Percentiles rank a stretch among this genome's conserved stretches.
These are phyloP conservation scores for Neostapfia colusana DNA, from an alignment of 176 grass and related monocot species.

Conservation along the genomic window DNA sequence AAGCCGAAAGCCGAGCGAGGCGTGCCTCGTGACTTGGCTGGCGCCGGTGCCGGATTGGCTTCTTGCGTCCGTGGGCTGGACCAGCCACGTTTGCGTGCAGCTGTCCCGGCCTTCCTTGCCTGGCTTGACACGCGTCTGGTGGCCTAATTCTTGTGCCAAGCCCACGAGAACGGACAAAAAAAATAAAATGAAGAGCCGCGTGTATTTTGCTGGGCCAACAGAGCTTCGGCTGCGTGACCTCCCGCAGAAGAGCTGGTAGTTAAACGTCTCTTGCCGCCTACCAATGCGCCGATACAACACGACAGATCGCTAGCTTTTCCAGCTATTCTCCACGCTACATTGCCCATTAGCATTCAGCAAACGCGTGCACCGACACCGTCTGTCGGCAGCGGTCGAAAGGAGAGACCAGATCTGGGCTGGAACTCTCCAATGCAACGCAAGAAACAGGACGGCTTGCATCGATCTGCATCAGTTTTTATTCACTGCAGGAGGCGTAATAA, in stretches of 20 bases:
- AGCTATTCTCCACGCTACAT: conserved; percentile 15
- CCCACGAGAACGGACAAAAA: neutral
- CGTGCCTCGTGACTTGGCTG: conserved; percentile 28
- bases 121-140: neutral
- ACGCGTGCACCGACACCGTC: conserved; percentile 22
- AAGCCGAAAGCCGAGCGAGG: no score
- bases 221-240: no score
- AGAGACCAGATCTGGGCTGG: conserved; percentile 21
- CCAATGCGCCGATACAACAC: neutral
- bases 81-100: neutral
- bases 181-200: neutral
- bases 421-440: neutral
- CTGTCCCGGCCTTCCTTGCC: neutral
- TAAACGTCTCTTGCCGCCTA: neutral
- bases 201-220: neutral
- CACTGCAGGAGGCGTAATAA: conserved; percentile 37
- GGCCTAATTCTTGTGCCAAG: neutral
- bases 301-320: neutral
- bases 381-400: conserved; percentile 14
- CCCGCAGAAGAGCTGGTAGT: neutral
- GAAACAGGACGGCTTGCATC: no score
- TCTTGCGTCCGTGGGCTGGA: neutral
- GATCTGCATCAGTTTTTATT: conserved; percentile 60
- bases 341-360: conserved; percentile 13
- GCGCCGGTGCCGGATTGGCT: neutral